Conservation (phyloP, 768 basidiomycete species). For the Xerocomus potaroensis region DNA sequence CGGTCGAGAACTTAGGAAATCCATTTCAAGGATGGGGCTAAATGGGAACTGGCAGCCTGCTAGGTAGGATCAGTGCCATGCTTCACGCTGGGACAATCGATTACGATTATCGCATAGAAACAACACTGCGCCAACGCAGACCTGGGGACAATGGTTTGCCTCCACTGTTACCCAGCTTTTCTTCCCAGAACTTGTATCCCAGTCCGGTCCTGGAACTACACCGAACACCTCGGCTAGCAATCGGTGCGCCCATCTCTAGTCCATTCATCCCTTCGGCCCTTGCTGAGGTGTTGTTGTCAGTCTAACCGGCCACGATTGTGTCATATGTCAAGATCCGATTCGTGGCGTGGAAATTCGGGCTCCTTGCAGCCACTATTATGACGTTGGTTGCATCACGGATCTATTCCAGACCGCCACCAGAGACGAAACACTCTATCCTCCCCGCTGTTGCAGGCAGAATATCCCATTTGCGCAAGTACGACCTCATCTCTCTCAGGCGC, state of each 20-base stretch:
- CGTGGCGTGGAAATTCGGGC: slow-evolving; percentile 23
- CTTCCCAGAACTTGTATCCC: neutral
- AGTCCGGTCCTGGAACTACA: neutral
- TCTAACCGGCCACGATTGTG: slow-evolving; percentile 30
- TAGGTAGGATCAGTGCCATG: no score
- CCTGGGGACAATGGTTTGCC: no score
- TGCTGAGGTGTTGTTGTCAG: slow-evolving; percentile 30
- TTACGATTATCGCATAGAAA: no score
- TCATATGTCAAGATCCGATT: slow-evolving; percentile 34
- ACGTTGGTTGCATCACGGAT: slow-evolving; percentile 28
- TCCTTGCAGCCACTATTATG: slow-evolving; percentile 35
- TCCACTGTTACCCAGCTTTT: neutral
- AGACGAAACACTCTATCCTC: slow-evolving; percentile 40
- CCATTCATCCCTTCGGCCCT: slow-evolving; percentile 31
- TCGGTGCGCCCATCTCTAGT: slow-evolving; percentile 4
- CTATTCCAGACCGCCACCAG: slow-evolving; percentile 32
- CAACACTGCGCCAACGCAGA: no score
- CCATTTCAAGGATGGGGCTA: no score
- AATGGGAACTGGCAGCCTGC: no score
- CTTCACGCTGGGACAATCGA: no score
- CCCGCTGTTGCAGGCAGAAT: slow-evolving; percentile 34
- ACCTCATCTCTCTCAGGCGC: slow-evolving; percentile 18
- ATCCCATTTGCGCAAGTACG: slow-evolving; percentile 27
- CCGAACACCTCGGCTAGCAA: neutral
- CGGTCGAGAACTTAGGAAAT: no score